These are phyloP conservation scores for Pythium plurisporium DNA, from an alignment of 352 stramenopile species.

Conservation along the genomic window DNA sequence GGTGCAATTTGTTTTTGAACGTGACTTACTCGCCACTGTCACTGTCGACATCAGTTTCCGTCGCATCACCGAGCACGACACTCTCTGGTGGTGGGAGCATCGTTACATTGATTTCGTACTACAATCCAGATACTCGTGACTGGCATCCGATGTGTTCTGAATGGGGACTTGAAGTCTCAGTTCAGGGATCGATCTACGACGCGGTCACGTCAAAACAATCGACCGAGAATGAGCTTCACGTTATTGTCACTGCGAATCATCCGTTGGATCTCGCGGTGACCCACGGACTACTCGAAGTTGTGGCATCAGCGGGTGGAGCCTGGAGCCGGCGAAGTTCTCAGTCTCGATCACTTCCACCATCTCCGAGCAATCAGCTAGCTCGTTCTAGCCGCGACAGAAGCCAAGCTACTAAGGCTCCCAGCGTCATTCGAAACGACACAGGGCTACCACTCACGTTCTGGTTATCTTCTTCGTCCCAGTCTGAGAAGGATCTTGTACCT, in stretches of 20 bases:
- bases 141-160: conserved; percentile 82
- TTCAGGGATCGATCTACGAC: conserved; percentile 44
- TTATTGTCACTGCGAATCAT: conserved; percentile 68
- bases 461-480: conserved; percentile 44
- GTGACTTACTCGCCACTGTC: conserved; percentile 36
- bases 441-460: conserved; percentile 64
- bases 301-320: conserved; percentile 67
- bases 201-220: conserved; percentile 1
- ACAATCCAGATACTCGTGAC: conserved; percentile 74
- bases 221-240: conserved; percentile 53
- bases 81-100: conserved; percentile 67
- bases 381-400: neutral
- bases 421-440: conserved; percentile 77
- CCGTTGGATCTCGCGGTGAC: conserved; percentile 73
- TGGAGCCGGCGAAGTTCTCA: conserved; percentile 44
- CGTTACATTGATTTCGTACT: conserved; percentile 66
- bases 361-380: neutral
- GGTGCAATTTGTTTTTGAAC: conserved; percentile 74
- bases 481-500: conserved; percentile 15
- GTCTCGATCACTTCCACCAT: neutral
- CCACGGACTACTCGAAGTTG: conserved; percentile 70
- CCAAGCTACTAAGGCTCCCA: conserved; percentile 40
- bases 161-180: conserved; percentile 63
- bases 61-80: conserved; percentile 33
- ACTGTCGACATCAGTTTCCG: conserved; percentile 5